Evolutionary conservation across 495 filamentous ascomycete genomes (phyloP).

Genomic region (Cercophora sp.): DNA sequence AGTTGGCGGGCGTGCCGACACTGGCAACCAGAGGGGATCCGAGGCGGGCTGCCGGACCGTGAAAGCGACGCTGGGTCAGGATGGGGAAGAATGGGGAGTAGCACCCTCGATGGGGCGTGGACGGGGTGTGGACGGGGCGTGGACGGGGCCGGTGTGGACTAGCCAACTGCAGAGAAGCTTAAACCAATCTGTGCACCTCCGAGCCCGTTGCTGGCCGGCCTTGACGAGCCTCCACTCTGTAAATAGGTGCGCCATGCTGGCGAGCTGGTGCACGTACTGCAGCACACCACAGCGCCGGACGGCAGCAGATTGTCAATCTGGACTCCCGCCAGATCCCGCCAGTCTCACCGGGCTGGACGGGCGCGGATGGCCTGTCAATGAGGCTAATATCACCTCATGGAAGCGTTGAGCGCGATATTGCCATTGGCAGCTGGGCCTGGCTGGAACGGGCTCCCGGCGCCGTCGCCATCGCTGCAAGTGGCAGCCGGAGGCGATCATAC

Average conservation of each 20-base stretch:
- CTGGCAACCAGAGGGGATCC: slow-evolving; percentile 5
- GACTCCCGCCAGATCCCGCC: slow-evolving; percentile 20
- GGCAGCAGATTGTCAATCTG: slow-evolving; percentile 27
- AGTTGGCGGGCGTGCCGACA: slow-evolving; percentile 1
- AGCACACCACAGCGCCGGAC: slow-evolving; percentile 11
- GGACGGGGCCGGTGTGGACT: slow-evolving; percentile 2
- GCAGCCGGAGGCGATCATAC: slow-evolving; percentile 16
- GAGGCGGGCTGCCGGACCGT: slow-evolving; percentile 28
- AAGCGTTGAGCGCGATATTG: slow-evolving; percentile 3
- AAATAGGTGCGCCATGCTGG: slow-evolving; percentile 20
- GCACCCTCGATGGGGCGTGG: slow-evolving; percentile 13
- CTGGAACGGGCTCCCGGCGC: background rate
- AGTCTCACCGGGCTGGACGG: slow-evolving; percentile 18
- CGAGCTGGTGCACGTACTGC: background rate
- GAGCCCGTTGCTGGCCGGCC: slow-evolving; percentile 9
- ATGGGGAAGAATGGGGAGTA: slow-evolving; percentile 6
- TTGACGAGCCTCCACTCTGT: slow-evolving; percentile 25
- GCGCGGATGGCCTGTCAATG: slow-evolving; percentile 13
- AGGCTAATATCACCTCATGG: slow-evolving; percentile 23
- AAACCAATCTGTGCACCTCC: slow-evolving; percentile 20
- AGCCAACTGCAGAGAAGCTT: slow-evolving; percentile 16
- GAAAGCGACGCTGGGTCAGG: slow-evolving; percentile 13
- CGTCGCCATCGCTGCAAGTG: too few relatives aligned
- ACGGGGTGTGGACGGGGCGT: background rate
- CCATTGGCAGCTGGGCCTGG: background rate